Evolutionary conservation across 2,329 filamentous ascomycete genomes (phyloP), one percentile per base, ranked within the genome.

Genomic region (Beauveria caledonica): DNA sequence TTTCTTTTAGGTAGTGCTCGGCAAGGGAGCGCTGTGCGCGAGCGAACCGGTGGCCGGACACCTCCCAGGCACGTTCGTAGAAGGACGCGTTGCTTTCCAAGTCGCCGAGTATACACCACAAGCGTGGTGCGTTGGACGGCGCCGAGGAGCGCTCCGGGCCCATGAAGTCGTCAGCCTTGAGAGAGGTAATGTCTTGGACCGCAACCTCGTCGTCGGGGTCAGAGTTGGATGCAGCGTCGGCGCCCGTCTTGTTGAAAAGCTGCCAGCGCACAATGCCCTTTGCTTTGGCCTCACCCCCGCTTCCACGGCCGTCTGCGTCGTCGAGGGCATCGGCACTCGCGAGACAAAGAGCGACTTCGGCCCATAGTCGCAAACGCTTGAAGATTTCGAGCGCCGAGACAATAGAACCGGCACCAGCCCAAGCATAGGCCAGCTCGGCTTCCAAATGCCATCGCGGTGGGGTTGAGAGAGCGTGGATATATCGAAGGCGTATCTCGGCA

Each of bases 381-480:
- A 97, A 99, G 63, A 99, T 97, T 63, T 97, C 94, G 1, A 99
- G 81, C 0, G 94, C 94, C 0, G 92, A 96, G 3, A 90, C 82
- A 2, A 99, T 77, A 45, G 92, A 95, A 10, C 94, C 94, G 3
- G 97, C 83, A 52, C 85, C 83, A 0, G 92, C 89, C 94, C 94
- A 99, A n/a, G 92, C 86, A 63, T 90, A 86, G 1, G 94, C 94
- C 15, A 99, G 80, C 71, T 99, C 94, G 0, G 92, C 88, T 70
- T 99, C 94, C 1, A 99, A 82, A 68, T 96, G 91, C 94, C 94
- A 99, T 56, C 92, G 79, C 0, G 92, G 90, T 0, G 93, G 92
- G 0, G 92, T 90, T 23, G 85, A 87, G 1, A 99, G 80, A 15
- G 89, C 84, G 74, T 95, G 91, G 50, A 97, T 85, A 69, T 95